These are phyloP conservation scores for Circinella minor DNA, from an alignment of 371 early-diverging fungal genomes.

Conservation along the genomic window DNA sequence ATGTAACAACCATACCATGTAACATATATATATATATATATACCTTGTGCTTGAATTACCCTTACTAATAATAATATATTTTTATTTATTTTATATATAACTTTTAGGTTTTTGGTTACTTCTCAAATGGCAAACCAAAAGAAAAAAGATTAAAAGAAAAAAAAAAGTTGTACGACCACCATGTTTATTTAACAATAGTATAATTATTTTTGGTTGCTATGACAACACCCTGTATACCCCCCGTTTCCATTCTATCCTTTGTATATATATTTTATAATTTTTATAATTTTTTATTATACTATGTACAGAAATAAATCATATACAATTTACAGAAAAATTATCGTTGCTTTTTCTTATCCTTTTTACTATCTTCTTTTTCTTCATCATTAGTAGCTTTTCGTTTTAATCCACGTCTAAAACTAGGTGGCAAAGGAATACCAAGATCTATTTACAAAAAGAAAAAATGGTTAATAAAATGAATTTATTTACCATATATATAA, in stretches of 20 bases:
- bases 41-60: too few species aligned
- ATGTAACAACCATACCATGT: slow-evolving; percentile 21
- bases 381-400: not conserved
- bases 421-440: not conserved
- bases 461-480: not conserved
- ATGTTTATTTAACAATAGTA: too few species aligned
- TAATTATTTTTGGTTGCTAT: too few species aligned
- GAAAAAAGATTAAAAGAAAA: not conserved
- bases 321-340: not conserved
- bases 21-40: not conserved
- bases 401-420: not conserved
- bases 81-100: not conserved
- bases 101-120: not conserved
- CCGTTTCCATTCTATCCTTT: not conserved
- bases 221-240: too few species aligned
- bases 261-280: not conserved
- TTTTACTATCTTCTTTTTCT: not conserved
- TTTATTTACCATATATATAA: not conserved
- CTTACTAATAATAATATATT: not conserved
- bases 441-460: not conserved
- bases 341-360: not conserved
- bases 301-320: not conserved
- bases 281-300: not conserved
- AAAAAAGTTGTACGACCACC: not conserved
- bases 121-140: not conserved